Evolutionary conservation across 495 filamentous ascomycete genomes (phyloP).

Genomic region (Aspergillus avenaceus): DNA sequence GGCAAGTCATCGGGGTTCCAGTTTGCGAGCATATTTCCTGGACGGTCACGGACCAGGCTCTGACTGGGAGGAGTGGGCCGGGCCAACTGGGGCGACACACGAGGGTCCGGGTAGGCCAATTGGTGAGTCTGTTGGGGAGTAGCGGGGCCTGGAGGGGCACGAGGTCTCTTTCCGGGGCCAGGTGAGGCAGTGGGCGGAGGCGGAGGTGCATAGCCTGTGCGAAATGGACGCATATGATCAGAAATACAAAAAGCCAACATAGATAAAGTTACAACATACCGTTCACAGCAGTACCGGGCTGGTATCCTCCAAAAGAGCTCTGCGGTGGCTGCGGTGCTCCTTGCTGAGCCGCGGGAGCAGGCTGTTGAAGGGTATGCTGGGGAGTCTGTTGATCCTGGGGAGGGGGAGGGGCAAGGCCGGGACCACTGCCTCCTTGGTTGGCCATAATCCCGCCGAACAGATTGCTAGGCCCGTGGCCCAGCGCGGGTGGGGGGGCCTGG

Average conservation of each 20-base stretch:
- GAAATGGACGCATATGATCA: constrained; percentile 18
- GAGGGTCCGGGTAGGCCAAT: constrained; percentile 75
- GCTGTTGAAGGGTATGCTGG: constrained; percentile 55
- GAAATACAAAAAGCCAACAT: constrained; percentile 16
- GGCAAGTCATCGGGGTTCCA: constrained; percentile 82
- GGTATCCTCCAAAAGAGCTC: constrained; percentile 54
- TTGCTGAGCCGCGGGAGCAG: constrained; percentile 55
- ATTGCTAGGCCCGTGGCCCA: constrained; percentile 89
- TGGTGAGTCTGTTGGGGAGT: constrained; percentile 87
- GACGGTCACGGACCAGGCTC: constrained; percentile 50
- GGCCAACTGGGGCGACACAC: constrained; percentile 78
- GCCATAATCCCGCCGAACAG: constrained; percentile 95
- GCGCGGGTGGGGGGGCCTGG: constrained; percentile 76
- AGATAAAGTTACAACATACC: constrained; percentile 47
- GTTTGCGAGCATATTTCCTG: constrained; percentile 81
- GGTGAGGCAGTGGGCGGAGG: constrained; percentile 84
- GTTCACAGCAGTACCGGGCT: constrained; percentile 62
- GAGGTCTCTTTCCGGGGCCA: constrained; percentile 65
- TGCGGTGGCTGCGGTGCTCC: constrained; percentile 61
- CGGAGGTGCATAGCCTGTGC: constrained; percentile 59
- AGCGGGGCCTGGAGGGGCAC: constrained; percentile 66
- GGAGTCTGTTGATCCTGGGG: constrained; percentile 61
- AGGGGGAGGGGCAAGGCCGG: constrained; percentile 80
- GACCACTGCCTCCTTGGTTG: constrained; percentile 79
- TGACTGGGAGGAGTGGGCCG: constrained; percentile 72